Base-by-base conservation (phyloP, 768 basidiomycete species). In the Suillus hirtellus region DNA sequence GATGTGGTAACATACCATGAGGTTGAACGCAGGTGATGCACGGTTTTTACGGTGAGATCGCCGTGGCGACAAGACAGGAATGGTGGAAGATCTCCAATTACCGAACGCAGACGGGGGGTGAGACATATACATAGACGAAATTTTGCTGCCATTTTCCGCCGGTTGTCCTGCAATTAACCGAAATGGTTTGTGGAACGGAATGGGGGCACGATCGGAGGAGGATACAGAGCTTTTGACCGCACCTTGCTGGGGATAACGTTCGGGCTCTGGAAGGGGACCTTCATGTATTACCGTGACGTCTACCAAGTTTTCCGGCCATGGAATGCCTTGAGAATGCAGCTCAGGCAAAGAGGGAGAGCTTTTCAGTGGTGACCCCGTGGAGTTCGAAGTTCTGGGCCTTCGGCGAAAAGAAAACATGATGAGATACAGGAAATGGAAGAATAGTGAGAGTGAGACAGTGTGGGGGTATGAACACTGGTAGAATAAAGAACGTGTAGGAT, bases 141-240 rank as follows among this genome's bases (percentile, higher is more conserved):
- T 93, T 59, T 84, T 76, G 58, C 72, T 77, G 44, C 80, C 81
- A 68, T 81, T 78, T 54, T 70, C 74, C 59, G 66, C 49, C 7
- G 66, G 73, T 53, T 78, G 73, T 68, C 77, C 81, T 73, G 81
- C 81, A 76, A 69, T 63, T 60, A 68, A 63, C 64, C 88, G 83
- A 82, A 91, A 92, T 54, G 92, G 92, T 84, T 89, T 90, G 76
- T 93, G 90, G 82, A 92, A 93, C 68, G 87, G 82, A 75, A 89
- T 88, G 70, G 88, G 79, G 73, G 76, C 72, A 62, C 76, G 76
- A 73, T 82, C 78, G 76, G 75, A 68, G 63, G 80, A 80, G 70
- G 83, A 80, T 72, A 90, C 82, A 75, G 87, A 88, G 72, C 82
- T 84, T 82, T 85, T 88, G 66, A 82, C 79, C 80, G 89, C 88